phyloP scores from a whole-genome alignment of 805 yeast species.

The Lachancea quebecensis region DNA sequence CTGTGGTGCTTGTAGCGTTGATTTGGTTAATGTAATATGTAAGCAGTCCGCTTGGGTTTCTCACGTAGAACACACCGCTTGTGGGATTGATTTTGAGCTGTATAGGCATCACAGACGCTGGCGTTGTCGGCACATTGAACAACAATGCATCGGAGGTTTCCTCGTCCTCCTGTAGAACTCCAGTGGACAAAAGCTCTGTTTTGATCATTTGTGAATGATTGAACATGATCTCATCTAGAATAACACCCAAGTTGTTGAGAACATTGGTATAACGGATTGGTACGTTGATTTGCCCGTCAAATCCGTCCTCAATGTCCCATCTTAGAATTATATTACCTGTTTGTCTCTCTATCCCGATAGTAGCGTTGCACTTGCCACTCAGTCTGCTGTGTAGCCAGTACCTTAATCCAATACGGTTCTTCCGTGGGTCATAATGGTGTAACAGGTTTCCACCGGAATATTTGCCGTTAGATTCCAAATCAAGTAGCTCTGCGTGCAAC shows the following conservation, averaged over 20 bases:
- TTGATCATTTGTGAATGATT: slow-evolving; percentile 31
- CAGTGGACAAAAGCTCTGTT: slow-evolving; percentile 25
- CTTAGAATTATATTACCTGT: slow-evolving; percentile 22
- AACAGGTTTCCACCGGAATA: slow-evolving; percentile 29
- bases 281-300: slow-evolving; percentile 13
- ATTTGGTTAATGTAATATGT: slow-evolving; percentile 24
- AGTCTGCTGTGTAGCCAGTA: slow-evolving; percentile 31
- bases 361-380: slow-evolving; percentile 26
- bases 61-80: slow-evolving; percentile 29
- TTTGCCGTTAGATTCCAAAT: slow-evolving; percentile 27
- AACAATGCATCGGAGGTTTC: slow-evolving; percentile 25
- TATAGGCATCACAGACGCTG: slow-evolving; percentile 27
- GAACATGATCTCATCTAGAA: slow-evolving; percentile 31
- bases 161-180: slow-evolving; percentile 28
- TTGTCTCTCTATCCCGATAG: slow-evolving; percentile 25
- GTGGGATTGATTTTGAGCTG: slow-evolving; percentile 29
- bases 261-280: slow-evolving; percentile 22
- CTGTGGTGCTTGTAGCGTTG: slow-evolving; percentile 23
- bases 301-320: slow-evolving; percentile 20
- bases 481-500: slow-evolving; percentile 26
- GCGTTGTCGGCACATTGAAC: slow-evolving; percentile 31
- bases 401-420: slow-evolving; percentile 25
- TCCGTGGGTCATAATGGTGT: slow-evolving; percentile 30
- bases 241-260: slow-evolving; percentile 25
- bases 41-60: slow-evolving; percentile 28